phyloP scores from a whole-genome alignment of 345 rosid species.

The Arabidopsis suecica region DNA sequence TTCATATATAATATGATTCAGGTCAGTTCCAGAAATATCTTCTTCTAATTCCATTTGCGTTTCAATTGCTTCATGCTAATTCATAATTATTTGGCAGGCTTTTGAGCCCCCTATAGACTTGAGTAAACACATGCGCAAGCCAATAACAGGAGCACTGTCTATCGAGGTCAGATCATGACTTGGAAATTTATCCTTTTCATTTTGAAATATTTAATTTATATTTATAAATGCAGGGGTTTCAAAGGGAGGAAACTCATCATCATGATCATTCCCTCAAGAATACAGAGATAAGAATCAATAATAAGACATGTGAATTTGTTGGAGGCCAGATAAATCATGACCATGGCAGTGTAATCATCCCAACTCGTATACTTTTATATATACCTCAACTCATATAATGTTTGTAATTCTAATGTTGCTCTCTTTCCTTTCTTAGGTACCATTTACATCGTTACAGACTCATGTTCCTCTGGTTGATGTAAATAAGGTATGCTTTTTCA shows the following conservation, averaged over 20 bases:
- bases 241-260: slow-evolving; percentile 43
- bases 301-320: slow-evolving; percentile 44
- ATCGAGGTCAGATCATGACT: slow-evolving; percentile 45
- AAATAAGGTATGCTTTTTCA: slow-evolving; percentile 71
- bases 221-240: slow-evolving; percentile 67
- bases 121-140: slow-evolving; percentile 48
- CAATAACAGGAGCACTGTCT: slow-evolving; percentile 31
- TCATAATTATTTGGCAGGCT: slow-evolving; percentile 62
- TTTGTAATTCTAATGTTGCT: slow-evolving; percentile 17
- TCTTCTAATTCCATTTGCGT: neutral
- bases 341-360: slow-evolving; percentile 65
- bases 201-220: slow-evolving; percentile 39
- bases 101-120: slow-evolving; percentile 95
- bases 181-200: neutral
- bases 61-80: slow-evolving; percentile 20
- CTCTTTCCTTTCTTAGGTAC: slow-evolving; percentile 54
- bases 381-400: neutral
- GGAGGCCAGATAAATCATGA: slow-evolving; percentile 46
- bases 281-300: slow-evolving; percentile 39
- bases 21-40: slow-evolving; percentile 50
- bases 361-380: slow-evolving; percentile 12
- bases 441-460: slow-evolving; percentile 60
- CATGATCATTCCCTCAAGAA: slow-evolving; percentile 39
- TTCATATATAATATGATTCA: slow-evolving; percentile 87
- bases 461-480: slow-evolving; percentile 93